Conservation (phyloP, 2,329 filamentous ascomycete genomes). For the Tolypocladium endophyticum region DNA sequence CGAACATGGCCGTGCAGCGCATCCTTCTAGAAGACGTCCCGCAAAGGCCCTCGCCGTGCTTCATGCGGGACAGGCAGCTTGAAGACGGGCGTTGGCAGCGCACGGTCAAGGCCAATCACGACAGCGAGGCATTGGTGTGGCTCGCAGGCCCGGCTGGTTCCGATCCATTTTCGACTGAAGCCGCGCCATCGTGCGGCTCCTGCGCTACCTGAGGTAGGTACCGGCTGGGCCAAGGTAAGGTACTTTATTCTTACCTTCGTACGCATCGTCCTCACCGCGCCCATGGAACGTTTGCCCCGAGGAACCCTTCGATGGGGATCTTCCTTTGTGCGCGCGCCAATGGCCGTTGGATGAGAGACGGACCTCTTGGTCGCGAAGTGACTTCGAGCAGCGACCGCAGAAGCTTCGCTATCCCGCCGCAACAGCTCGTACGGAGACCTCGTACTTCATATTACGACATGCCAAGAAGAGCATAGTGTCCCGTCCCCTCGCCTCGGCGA, state of each 20-base stretch:
- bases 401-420: neutral
- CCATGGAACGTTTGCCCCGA: neutral
- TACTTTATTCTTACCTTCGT: too few relatives aligned
- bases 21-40: slow-evolving; percentile 9
- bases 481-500: neutral
- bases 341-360: neutral
- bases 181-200: neutral
- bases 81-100: neutral
- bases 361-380: neutral
- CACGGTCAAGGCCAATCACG: neutral
- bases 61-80: neutral
- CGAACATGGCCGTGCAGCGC: neutral
- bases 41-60: neutral
- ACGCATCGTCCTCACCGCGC: neutral
- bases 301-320: neutral
- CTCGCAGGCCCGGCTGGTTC: neutral
- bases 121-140: neutral
- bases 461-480: neutral
- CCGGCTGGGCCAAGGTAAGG: too few relatives aligned
- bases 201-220: neutral
- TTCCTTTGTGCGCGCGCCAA: neutral
- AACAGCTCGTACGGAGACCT: neutral
- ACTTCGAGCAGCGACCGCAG: neutral
- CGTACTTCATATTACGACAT: neutral
- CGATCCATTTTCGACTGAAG: neutral